A percentile compares a stretch with the other conserved stretches of the same genome.
Conservation (phyloP, 1,284 basidiomycete species). For the Cerrena zonata region DNA sequence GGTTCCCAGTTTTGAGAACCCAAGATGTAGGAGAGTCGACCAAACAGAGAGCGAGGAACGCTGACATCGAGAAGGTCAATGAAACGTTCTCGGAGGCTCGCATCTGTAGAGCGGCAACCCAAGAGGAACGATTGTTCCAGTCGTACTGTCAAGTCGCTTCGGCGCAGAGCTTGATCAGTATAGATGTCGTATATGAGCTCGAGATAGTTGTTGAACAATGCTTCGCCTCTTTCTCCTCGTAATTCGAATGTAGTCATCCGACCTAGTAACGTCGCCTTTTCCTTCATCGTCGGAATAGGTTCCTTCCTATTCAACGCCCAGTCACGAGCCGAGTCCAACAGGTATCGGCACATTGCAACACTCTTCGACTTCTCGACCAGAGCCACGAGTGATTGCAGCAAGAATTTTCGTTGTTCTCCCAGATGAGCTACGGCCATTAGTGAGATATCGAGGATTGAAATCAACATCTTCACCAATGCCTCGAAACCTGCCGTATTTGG, state of each 20-base stretch:
- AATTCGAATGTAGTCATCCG: conserved; percentile 90
- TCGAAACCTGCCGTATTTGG: conserved; percentile 48
- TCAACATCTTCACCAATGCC: conserved; percentile 55
- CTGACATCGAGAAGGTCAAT: conserved; percentile 88
- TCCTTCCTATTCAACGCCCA: conserved; percentile 87
- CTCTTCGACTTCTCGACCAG: conserved; percentile 93
- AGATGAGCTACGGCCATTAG: conserved; percentile 59
- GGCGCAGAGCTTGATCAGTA: conserved; percentile 76
- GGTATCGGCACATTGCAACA: conserved; percentile 72
- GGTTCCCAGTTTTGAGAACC: conserved; percentile 96
- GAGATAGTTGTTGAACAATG: conserved; percentile 80
- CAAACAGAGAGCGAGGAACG: conserved; percentile 77
- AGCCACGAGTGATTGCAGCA: conserved; percentile 71
- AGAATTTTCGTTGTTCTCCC: conserved; percentile 66
- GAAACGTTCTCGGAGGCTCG: conserved; percentile 78
- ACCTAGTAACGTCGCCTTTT: conserved; percentile 85
- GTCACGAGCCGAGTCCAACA: conserved; percentile 81
- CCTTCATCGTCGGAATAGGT: conserved; percentile 87
- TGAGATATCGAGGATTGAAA: conserved; percentile 67
- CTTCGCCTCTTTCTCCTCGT: conserved; percentile 68
- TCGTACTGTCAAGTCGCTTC: conserved; percentile 90
- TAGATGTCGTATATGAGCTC: conserved; percentile 94
- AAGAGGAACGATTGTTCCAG: conserved; percentile 92
- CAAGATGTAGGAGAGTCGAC: conserved; percentile 84
- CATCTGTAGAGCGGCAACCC: conserved; percentile 83